Evolutionary conservation across 352 stramenopile genomes (phyloP), one percentile per base, ranked within the genome.

Genomic region (Globisporangium irregulare): DNA sequence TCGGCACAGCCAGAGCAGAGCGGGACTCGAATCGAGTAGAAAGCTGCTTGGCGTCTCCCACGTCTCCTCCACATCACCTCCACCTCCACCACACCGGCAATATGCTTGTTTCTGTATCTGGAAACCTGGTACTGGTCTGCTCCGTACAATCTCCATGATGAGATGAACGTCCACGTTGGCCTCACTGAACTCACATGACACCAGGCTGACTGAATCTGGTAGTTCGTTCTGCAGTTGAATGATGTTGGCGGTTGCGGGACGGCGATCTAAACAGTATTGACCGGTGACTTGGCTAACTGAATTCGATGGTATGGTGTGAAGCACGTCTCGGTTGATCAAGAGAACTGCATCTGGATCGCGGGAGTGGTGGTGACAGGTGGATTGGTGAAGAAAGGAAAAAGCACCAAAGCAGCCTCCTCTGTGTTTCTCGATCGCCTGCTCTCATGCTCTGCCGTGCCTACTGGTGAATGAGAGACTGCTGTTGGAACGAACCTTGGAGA

Each of bases 401-500:
- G 10, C 41, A 10, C 20, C 32, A 6, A 50, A 50, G n/a, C n/a
- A 62, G 32, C 32, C 22, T 62, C 34, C n/a, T 7, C 32, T 62
- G 55, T 36, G 55, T 5, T 29, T 60, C 29, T 60, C 29, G 55
- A 27, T 60, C 55, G 18, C 18, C 24, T 38, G 56, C 56, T 56
- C 41, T 29, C 50, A 53, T 50, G 18, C 61, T 70, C 29, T 15
- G 29, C 36, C 25, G 48, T 27, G 36, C 32, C 27, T 51, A 12
- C 43, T 50, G 41, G 1, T 34, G 18, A 50, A 53, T 29, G 2
- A 51, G 8, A 38, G 25, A 55, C 12, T 46, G 65, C 50, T 20
- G 18, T 50, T 25, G 7, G n/a, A 55, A 75, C 82, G 71, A 77
- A 99, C 97, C 83, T 98, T 97, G 72, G 93, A 87, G 70, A 99